Evolutionary conservation across 2,329 filamentous ascomycete species (phyloP), one percentile per base, ranked within the genome.

Genomic region (Exophiala dermatitidis): DNA sequence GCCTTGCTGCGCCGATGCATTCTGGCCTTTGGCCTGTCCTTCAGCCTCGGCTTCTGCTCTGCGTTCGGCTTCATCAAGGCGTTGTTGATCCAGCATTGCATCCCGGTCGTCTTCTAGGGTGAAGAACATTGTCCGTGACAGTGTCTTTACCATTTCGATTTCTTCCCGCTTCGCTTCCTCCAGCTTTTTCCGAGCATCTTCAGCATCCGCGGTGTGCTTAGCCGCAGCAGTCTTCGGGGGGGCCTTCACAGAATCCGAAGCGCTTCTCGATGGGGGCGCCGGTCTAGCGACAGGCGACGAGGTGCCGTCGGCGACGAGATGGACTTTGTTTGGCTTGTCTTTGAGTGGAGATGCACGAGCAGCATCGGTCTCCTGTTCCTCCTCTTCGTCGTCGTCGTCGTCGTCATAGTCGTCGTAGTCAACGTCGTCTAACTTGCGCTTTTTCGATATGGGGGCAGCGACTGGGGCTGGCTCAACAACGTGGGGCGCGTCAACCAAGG

Each of bases 11-110:
- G 82, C 80, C 9, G 75, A 75, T 65, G 83, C 79, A 49, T 72
- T 72, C 46, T 70, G 68, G 48, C 63, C 53, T 40, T 52, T 68
- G 5, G 67, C 69, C 60, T 78, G 74, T 32, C 79, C 78, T 31
- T 90, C 90, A 78, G 95, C 93, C 71, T 98, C 93, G 9, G 90
- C 90, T 69, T 97, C 91, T 6, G 97, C 85, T 68, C 95, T 90
- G 67, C 94, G 86, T 69, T 98, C 93, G 1, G 94, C 90, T 69
- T 97, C 93, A 66, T 98, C 93, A 29, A 98, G 79, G 69, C 91
- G 89, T 69, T 97, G 90, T 71, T 98, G 93, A 69, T 98, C 93
- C 53, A 97, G 73, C 93, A 98, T 97, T 46, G 93, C 93, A 64
- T 91, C 89, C 51, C 88, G 82, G 67, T 98, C 93, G 68, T 91